Evolutionary conservation across 2,329 filamentous ascomycete species (phyloP).

Genomic region (Xylariales sp.): DNA sequence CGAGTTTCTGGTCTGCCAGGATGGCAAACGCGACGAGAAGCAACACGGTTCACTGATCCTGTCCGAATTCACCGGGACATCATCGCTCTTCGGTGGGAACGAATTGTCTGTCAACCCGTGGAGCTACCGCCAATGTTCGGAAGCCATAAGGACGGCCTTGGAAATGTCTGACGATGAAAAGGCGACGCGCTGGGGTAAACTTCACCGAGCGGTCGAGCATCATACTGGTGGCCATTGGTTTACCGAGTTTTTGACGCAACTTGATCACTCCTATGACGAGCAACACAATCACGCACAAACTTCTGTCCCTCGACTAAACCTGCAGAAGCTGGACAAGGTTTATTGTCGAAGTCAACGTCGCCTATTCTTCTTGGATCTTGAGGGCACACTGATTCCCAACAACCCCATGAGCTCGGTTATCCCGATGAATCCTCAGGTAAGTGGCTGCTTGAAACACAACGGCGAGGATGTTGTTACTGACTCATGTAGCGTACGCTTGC

Average conservation of each 20-base stretch:
- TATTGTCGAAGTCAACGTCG: slow-evolving; percentile 65
- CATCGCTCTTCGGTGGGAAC: slow-evolving; percentile 75
- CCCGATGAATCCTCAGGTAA: slow-evolving; percentile 68
- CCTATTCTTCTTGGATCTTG: slow-evolving; percentile 88
- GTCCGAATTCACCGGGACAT: slow-evolving; percentile 91
- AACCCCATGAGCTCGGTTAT: slow-evolving; percentile 81
- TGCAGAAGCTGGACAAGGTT: slow-evolving; percentile 56
- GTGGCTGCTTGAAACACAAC: slow-evolving; percentile 12
- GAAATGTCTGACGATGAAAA: slow-evolving; percentile 77
- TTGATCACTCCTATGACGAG: slow-evolving; percentile 75
- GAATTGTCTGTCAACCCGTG: slow-evolving; percentile 89
- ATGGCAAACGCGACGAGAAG: slow-evolving; percentile 67
- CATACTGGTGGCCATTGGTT: slow-evolving; percentile 88
- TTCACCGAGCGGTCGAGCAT: slow-evolving; percentile 69
- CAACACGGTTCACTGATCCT: slow-evolving; percentile 86
- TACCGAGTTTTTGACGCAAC: slow-evolving; percentile 63
- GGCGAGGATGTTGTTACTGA: slow-evolving; percentile 12
- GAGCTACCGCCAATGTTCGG: slow-evolving; percentile 85
- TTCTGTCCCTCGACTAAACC: slow-evolving; percentile 77
- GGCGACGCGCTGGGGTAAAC: slow-evolving; percentile 64
- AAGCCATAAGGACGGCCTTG: slow-evolving; percentile 77
- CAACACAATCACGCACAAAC: slow-evolving; percentile 81
- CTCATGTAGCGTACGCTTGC: slow-evolving; percentile 66
- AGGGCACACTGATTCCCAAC: slow-evolving; percentile 86
- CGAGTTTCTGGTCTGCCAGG: slow-evolving; percentile 90